Evolutionary conservation across 306 rosid genomes (phyloP).

Genomic region (Hippophae gyantsensis): DNA sequence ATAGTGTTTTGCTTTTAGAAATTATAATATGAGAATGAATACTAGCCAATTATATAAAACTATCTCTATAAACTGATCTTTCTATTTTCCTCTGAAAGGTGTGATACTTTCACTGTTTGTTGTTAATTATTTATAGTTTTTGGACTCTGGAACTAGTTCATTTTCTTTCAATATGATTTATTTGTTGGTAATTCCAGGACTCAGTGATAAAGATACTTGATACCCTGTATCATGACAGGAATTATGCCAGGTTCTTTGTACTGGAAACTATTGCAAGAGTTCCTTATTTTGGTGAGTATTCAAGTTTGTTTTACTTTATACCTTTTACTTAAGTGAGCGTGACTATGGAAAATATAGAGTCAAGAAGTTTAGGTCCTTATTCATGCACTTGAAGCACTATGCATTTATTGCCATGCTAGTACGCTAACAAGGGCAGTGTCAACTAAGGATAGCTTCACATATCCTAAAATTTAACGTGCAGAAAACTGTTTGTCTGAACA

Average conservation of each 20-base stretch:
- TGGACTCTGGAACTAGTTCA: neutral
- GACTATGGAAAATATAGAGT: neutral
- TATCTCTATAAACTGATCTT: neutral
- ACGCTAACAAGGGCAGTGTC: neutral
- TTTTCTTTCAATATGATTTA: neutral
- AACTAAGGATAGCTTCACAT: neutral
- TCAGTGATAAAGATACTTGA: constrained; percentile 82
- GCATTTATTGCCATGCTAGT: neutral
- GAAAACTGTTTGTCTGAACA: neutral
- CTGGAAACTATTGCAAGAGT: constrained; percentile 97
- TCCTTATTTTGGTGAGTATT: constrained; percentile 82
- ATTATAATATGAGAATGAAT: neutral
- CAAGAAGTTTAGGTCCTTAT: neutral
- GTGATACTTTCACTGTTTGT: neutral
- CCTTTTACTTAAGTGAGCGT: neutral
- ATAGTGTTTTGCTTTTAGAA: neutral
- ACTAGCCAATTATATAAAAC: neutral
- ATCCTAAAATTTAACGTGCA: neutral
- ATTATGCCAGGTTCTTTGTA: constrained; percentile 88
- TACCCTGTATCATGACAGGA: constrained; percentile 58
- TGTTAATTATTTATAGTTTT: neutral
- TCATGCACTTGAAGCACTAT: neutral
- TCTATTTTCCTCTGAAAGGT: neutral
- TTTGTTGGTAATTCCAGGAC: constrained; percentile 52
- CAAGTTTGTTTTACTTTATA: constrained; percentile 3